A percentile compares a stretch with the other conserved stretches of the same genome.
phyloP scores from a whole-genome alignment of 306 rosid genomes.

The Cicer yamashitae region DNA sequence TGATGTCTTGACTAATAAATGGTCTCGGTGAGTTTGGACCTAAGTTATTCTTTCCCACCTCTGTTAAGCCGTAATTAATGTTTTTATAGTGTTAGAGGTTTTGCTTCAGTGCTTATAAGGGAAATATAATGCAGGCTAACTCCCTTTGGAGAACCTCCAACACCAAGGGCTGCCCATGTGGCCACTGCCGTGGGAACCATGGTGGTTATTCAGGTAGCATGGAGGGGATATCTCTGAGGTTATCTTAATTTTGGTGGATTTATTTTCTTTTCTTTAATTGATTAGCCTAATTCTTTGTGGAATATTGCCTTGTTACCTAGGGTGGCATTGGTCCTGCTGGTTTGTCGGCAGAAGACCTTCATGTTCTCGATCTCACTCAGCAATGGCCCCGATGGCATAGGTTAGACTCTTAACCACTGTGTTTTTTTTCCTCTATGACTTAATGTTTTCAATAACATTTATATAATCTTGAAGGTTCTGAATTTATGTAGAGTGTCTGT shows the following conservation, averaged over 20 bases:
- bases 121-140: constrained; percentile 67
- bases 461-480: constrained; percentile 46
- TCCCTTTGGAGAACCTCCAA: constrained; percentile 96
- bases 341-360: constrained; percentile 98
- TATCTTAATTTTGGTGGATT: constrained; percentile 24
- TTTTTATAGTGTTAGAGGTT: constrained; percentile 25
- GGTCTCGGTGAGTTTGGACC: constrained; percentile 86
- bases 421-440: constrained; percentile 10
- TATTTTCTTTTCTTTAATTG: constrained; percentile 41
- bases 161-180: constrained; percentile 99
- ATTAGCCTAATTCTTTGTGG: constrained; percentile 32
- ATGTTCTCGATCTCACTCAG: constrained; percentile 99
- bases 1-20: constrained; percentile 90
- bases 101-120: constrained; percentile 40
- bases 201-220: constrained; percentile 97
- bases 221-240: constrained; percentile 27
- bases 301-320: constrained; percentile 54
- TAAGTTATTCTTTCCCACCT: constrained; percentile 37
- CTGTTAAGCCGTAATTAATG: constrained; percentile 28
- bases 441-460: constrained; percentile 34
- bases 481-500: constrained; percentile 86
- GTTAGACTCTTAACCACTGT: constrained; percentile 51
- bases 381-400: constrained; percentile 99
- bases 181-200: constrained; percentile 99
- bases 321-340: constrained; percentile 99